Base-by-base conservation (phyloP, 2,329 filamentous ascomycete species). In the Cercospora berteroae region DNA sequence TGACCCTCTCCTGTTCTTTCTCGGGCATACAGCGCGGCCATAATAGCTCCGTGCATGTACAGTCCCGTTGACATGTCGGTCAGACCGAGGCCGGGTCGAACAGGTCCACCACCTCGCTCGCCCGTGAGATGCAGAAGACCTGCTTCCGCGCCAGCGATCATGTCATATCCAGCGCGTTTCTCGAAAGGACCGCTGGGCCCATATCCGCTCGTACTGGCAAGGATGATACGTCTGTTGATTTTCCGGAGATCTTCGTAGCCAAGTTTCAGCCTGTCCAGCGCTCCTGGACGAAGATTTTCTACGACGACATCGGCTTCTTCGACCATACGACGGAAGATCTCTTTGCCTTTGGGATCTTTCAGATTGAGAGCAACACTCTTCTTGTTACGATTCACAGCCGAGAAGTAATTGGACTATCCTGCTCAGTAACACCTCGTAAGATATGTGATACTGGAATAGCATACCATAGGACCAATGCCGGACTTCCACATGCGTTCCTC, bases 1-100 rank as follows among this genome's bases (percentile, higher is more conserved):
- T 84, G 81, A 1, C 81, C 81, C 10, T 71, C 67, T 0, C 81
- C 81, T 0, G 77, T 80, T 13, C 73, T 74, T 50, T 77, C 73
- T 0, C 80, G 77, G n/a, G 78, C 74, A 27, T 78, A 76, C 0
- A 83, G 68, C 0, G 82, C 82, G 0, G 81, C 77, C 29, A 81
- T 71, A 25, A 84, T 83, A 1, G 81, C 80, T 0, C 81, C 81
- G 62, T 83, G 81, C 25, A 80, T 77, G 66, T 81, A 83, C 2
- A 84, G 70, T 0, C 82, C 82, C 0, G 82, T 83, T 5, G 75
- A 76, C 77, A 83, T 81, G 67, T 83, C 82, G 18, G 79, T 80
- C 39, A 83, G 71, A 2, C 80, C 81, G 0, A 83, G 69, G 1
- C 82, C 82, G 1, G 80, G 79, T 9, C 80, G 74, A 0, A 80